phyloP scores from a whole-genome alignment of 1,139 yeast genomes.

The Hyphopichia fennica region DNA sequence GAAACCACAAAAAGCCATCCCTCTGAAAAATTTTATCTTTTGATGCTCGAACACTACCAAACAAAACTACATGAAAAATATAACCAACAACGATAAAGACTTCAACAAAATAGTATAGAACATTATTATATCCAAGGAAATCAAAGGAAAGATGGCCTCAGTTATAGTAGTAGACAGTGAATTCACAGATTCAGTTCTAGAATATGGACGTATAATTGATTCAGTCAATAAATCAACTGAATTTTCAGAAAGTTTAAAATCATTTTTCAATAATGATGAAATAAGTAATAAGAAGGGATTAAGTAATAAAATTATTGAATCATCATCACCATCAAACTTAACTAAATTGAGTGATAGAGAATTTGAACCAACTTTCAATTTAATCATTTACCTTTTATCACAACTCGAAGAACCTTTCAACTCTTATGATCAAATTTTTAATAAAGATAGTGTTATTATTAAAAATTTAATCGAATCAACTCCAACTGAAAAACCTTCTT shows the following conservation, averaged over 20 bases:
- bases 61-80: no score
- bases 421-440: slow-evolving; percentile 27
- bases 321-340: slow-evolving; percentile 26
- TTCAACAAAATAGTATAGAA: slow-evolving; percentile 2
- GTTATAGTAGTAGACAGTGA: slow-evolving; percentile 50
- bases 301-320: slow-evolving; percentile 25
- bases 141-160: slow-evolving; percentile 32
- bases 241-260: slow-evolving; percentile 28
- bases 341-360: slow-evolving; percentile 43
- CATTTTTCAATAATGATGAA: slow-evolving; percentile 23
- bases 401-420: slow-evolving; percentile 23
- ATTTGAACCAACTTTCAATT: slow-evolving; percentile 47
- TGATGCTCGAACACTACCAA: background rate
- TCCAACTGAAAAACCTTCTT: slow-evolving; percentile 41
- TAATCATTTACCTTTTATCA: slow-evolving; percentile 37
- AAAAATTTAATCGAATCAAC: slow-evolving; percentile 31
- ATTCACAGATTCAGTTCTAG: slow-evolving; percentile 41
- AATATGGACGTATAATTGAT: slow-evolving; percentile 43
- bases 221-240: slow-evolving; percentile 26
- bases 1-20: background rate
- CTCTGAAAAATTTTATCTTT: slow-evolving; percentile 1
- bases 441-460: slow-evolving; percentile 28
- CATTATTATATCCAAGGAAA: slow-evolving; percentile 3
- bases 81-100: slow-evolving; percentile 1
- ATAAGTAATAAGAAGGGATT: slow-evolving; percentile 30